Evolutionary conservation across 2,329 filamentous ascomycete genomes (phyloP), one percentile per base, ranked within the genome.

Genomic region (Gnomoniopsis sp.): DNA sequence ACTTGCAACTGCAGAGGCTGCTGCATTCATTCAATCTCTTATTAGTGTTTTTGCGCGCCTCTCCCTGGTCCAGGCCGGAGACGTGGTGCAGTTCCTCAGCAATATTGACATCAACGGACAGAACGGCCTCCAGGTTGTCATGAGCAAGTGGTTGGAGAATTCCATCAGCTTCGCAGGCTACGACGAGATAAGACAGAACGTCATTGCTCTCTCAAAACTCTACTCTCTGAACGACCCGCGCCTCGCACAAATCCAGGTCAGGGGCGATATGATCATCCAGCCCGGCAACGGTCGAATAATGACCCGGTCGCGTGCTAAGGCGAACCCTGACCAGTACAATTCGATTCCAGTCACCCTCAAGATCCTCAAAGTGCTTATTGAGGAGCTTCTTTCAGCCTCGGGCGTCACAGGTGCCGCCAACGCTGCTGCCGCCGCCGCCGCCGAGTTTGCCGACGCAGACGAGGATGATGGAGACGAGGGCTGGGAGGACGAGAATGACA

Each of bases 141-240:
- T 98, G 65, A 83, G 87, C 74, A 97, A 98, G 75, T 99, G 95
- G 95, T 80, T 99, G 1, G 95, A 98, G 76, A 96, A 98, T 74
- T 96, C 92, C 3, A 85, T 96, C 73, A 96, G 89, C 73, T 99
- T 99, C 75, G 92, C 92, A n/a, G 95, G 95, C 14, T 99, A 97
- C 67, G 93, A 98, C 67, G 93, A 97, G 73, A 98, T 98, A 66
- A 86, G 93, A 66, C 91, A 97, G 73, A 99, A 98, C 69, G 91
- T 97, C 60, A 93, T 96, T 66, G 95, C 95, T 6, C 82, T 99
- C 2, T 93, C 92, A 0, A 96, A 96, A 70, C 79, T 99, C 2
- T 98, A 95, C 72, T 88, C 88, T 56, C 82, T 99, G 19, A 89
- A 95, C 68, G 93, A 98, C 68, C 78, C 86, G 11, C 88, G 93